phyloP scores from a whole-genome alignment of 805 yeast species.

The Debaryomyces maramus region DNA sequence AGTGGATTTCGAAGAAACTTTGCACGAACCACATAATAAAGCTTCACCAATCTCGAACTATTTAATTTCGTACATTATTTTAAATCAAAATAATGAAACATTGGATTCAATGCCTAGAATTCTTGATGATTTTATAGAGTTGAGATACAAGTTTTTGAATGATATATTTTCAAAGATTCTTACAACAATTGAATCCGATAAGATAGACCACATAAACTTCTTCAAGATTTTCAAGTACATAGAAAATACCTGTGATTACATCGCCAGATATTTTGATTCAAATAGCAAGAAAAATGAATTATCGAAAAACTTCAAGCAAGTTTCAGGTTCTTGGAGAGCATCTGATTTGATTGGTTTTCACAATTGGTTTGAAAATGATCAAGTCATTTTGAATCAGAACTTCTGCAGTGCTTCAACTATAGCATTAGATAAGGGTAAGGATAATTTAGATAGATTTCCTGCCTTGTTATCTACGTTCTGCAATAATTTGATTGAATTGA shows the following conservation, averaged over 20 bases:
- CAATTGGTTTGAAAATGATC: conserved; percentile 29
- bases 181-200: conserved; percentile 3
- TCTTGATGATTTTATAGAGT: conserved; percentile 21
- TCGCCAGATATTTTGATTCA: conserved; percentile 21
- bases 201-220: conserved; percentile 20
- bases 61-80: conserved; percentile 30
- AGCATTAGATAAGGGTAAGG: not conserved
- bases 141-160: conserved; percentile 23
- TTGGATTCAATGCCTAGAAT: conserved; percentile 19
- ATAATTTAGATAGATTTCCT: conserved; percentile 6
- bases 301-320: conserved; percentile 10
- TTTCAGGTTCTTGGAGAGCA: conserved; percentile 26
- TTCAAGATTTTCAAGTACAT: conserved; percentile 29
- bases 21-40: not conserved
- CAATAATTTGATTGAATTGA: conserved; percentile 4
- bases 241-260: conserved; percentile 34
- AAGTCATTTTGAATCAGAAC: conserved; percentile 14
- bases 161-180: conserved; percentile 9
- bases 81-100: conserved; percentile 17
- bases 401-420: too few relatives aligned
- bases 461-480: conserved; percentile 6
- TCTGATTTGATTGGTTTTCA: conserved; percentile 30
- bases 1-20: conserved; percentile 1
- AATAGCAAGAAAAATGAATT: conserved; percentile 12
- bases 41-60: conserved; percentile 31